Conservation (phyloP, 2,329 filamentous ascomycete species). For the Pseudocercospora musae region DNA sequence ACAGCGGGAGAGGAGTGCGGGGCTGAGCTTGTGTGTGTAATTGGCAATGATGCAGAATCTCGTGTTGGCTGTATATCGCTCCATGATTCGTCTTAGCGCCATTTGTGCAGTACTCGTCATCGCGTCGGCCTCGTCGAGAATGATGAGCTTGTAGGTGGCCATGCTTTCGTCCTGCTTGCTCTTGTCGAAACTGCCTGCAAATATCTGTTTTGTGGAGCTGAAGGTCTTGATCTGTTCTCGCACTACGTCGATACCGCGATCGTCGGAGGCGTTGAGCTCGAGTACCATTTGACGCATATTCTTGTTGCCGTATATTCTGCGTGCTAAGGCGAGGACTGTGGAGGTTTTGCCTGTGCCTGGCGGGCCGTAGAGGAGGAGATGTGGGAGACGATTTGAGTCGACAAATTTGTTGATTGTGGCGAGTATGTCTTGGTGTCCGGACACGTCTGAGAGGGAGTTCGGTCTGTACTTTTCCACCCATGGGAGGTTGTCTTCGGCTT, state of each 20-base stretch:
- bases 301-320: conserved; percentile 84
- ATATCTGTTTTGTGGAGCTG: conserved; percentile 96
- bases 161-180: conserved; percentile 43
- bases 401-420: conserved; percentile 97
- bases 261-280: conserved; percentile 94
- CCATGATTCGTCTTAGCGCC: conserved; percentile 95
- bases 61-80: conserved; percentile 97
- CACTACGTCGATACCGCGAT: conserved; percentile 96
- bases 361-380: conserved; percentile 93
- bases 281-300: conserved; percentile 99
- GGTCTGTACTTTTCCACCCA: conserved; percentile 99
- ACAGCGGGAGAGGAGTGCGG: conserved; percentile 86
- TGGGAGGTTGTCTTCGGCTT: conserved; percentile 88
- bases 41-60: conserved; percentile 98
- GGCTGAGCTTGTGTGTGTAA: conserved; percentile 96
- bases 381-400: conserved; percentile 87
- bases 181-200: conserved; percentile 51
- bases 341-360: conserved; percentile 98
- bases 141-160: conserved; percentile 88
- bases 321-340: conserved; percentile 86
- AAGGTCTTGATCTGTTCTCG: conserved; percentile 99
- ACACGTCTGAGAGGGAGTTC: conserved; percentile 83
- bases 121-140: conserved; percentile 97
- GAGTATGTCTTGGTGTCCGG: conserved; percentile 94
- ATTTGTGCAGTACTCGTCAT: conserved; percentile 99